These are phyloP conservation scores for Rhodotorula sp. DNA, from an alignment of 1,284 basidiomycete species.

Conservation along the genomic window DNA sequence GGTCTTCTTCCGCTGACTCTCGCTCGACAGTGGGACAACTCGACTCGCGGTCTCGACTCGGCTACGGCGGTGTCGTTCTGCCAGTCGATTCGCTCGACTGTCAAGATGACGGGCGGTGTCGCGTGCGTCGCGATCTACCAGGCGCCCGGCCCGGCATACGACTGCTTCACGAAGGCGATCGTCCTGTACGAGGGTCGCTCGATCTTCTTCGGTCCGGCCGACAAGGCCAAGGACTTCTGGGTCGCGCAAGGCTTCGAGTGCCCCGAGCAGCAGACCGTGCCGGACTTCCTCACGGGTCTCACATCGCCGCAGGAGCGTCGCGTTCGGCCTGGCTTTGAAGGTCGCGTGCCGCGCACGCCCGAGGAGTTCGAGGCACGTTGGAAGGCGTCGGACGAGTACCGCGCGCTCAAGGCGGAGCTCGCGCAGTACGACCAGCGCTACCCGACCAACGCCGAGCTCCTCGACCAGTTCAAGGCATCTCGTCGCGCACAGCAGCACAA, in stretches of 20 bases:
- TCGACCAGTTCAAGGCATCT: conserved; percentile 52
- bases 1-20: no score
- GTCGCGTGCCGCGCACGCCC: conserved; percentile 11
- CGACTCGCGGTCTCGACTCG: conserved; percentile 71
- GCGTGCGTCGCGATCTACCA: conserved; percentile 57
- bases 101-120: conserved; percentile 42
- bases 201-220: conserved; percentile 74
- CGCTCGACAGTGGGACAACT: conserved; percentile 50
- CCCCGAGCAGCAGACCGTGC: conserved; percentile 67
- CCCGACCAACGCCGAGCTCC: conserved; percentile 51
- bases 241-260: conserved; percentile 69
- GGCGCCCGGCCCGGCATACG: conserved; percentile 61
- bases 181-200: conserved; percentile 76
- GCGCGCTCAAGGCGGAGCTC: conserved; percentile 51
- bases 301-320: conserved; percentile 52
- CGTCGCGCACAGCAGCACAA: conserved; percentile 54
- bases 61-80: conserved; percentile 61
- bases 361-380: conserved; percentile 47
- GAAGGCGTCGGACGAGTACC: conserved; percentile 51
- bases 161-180: conserved; percentile 63
- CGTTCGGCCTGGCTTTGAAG: conserved; percentile 46
- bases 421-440: conserved; percentile 50
- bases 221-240: conserved; percentile 75
- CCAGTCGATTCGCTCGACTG: conserved; percentile 52
- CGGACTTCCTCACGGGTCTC: conserved; percentile 54